Evolutionary conservation across 2,329 filamentous ascomycete species (phyloP).

Genomic region (Hypomyces perniciosus): DNA sequence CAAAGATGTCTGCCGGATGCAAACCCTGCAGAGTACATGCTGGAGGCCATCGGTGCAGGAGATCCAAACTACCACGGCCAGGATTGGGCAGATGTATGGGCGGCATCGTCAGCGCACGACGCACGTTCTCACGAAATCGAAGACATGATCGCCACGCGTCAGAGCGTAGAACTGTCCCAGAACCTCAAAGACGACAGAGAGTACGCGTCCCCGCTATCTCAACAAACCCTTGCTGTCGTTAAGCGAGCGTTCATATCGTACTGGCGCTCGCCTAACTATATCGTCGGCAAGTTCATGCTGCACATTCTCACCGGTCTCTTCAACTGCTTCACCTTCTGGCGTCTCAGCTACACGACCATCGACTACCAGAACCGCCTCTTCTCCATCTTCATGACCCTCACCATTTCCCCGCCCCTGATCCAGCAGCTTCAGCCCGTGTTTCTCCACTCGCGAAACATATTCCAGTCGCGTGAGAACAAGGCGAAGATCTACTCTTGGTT

Average conservation of each 20-base stretch:
- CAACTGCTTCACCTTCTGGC: conserved; percentile 66
- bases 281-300: conserved; percentile 55
- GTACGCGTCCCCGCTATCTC: conserved; percentile 54
- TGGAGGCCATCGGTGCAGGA: conserved; percentile 55
- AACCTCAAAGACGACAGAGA: conserved; percentile 48
- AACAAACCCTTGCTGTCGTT: conserved; percentile 49
- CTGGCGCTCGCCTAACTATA: conserved; percentile 61
- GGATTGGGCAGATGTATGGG: conserved; percentile 60
- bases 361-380: conserved; percentile 69
- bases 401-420: conserved; percentile 67
- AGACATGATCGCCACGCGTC: conserved; percentile 42
- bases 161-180: conserved; percentile 29
- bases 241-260: conserved; percentile 56
- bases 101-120: conserved; percentile 42
- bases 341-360: conserved; percentile 48
- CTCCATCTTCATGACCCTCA: conserved; percentile 70
- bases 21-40: conserved; percentile 51
- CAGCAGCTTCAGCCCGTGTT: conserved; percentile 73
- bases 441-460: conserved; percentile 59
- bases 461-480: conserved; percentile 65
- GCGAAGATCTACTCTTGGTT: conserved; percentile 75
- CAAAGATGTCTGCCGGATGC: conserved; percentile 40
- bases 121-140: conserved; percentile 45
- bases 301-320: conserved; percentile 60
- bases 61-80: conserved; percentile 54